Conservation (phyloP, 2,329 filamentous ascomycete species). For the Myriangium duriaei region DNA sequence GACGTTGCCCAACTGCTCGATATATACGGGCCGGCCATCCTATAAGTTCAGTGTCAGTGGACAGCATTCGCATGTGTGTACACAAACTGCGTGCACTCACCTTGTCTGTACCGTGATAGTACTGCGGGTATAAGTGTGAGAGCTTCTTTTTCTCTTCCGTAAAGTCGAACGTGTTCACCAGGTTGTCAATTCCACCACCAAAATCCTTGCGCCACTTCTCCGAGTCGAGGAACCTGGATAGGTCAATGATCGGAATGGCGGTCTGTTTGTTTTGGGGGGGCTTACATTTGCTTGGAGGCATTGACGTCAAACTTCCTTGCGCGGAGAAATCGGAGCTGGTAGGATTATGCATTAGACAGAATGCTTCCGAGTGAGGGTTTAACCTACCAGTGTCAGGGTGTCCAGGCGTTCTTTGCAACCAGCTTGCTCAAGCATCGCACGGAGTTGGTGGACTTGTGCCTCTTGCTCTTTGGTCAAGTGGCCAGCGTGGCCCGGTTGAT, state of each 20-base stretch:
- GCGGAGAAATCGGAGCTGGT: conserved; percentile 73
- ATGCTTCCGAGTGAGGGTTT: neutral
- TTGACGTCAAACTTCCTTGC: conserved; percentile 91
- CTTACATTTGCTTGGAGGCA: conserved; percentile 76
- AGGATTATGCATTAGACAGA: no score
- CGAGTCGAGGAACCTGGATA: conserved; percentile 68
- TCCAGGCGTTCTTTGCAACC: conserved; percentile 78
- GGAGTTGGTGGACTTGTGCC: conserved; percentile 77
- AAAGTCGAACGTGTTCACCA: conserved; percentile 73
- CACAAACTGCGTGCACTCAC: conserved; percentile 30
- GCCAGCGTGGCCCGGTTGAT: conserved; percentile 70
- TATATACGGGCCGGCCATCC: conserved; percentile 95
- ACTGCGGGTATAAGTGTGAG: conserved; percentile 90
- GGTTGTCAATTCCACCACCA: conserved; percentile 59
- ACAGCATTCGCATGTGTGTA: conserved; percentile 8
- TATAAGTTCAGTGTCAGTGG: conserved; percentile 25
- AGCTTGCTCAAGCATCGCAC: conserved; percentile 68
- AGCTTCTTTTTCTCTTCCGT: conserved; percentile 64
- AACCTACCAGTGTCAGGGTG: conserved; percentile 71
- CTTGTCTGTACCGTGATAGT: conserved; percentile 95
- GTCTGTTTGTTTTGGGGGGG: conserved; percentile 8
- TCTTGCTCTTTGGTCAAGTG: conserved; percentile 78
- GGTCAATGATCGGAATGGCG: conserved; percentile 18
- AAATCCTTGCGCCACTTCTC: conserved; percentile 88
- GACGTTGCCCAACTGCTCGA: conserved; percentile 89